Base-by-base conservation (phyloP, 768 basidiomycete genomes). In the Suillus americanus region DNA sequence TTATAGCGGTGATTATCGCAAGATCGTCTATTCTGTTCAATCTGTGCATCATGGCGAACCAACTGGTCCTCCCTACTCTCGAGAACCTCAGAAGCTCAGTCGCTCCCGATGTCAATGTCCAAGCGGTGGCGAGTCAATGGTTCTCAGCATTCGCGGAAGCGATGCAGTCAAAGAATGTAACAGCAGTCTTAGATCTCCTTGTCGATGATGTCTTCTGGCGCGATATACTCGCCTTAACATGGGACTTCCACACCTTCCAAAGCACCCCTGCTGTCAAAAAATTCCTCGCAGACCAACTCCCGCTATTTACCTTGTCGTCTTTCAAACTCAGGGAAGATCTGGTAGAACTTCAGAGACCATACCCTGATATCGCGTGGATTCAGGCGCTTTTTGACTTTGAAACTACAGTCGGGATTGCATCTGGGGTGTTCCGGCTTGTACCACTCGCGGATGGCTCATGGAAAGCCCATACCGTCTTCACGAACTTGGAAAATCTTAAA, bases 191-290 rank as follows among this genome's bases (percentile, higher is more conserved):
- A n/a, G 69, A 69, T 16, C 61, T 79, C 25, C 70, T 78, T 53
- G 61, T 79, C 37, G 72, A 74, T 25, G 72, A 71, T 53, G 78
- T 78, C 5, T 83, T 82, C 64, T 89, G 87, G 88, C 76, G 86
- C 14, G 88, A 89, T 66, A 77, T 83, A 60, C 80, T 87, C n/a
- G 80, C 84, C 0, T 78, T 89, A 62, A 88, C 88, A 20, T 89
- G 86, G 86, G 81, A 86, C 64, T 83, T 88, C 56, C 83, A 86
- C 45, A 85, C 86, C 9, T 84, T 89, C 69, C 79, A 82, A 66
- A 80, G 83, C 14, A 73, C 68, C 43, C 25, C 69, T 2, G 71
- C 73, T 9, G 82, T 89, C 46, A 70, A 63, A 4, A 69, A 71
- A 30, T 82, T 88, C 71, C 80, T 87, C 43, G 25, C 66, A 6